A percentile compares a stretch with the other conserved stretches of the same genome.
Conservation (phyloP, 805 yeast genomes). For the Limtongozyma cylindracea region DNA sequence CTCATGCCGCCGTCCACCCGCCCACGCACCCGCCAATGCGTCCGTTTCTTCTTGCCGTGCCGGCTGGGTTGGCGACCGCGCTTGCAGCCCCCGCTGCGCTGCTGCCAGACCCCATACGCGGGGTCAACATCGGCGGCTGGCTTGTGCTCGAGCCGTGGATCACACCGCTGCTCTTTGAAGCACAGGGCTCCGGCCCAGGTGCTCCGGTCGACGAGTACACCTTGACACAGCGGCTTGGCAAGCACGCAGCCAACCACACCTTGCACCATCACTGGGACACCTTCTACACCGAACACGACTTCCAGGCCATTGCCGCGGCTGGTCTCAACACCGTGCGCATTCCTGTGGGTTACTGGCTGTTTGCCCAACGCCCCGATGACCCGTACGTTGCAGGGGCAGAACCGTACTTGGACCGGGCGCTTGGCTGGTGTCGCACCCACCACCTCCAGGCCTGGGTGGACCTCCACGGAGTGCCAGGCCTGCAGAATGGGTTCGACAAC, state of each 20-base stretch:
- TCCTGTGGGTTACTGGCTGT: constrained; percentile 72
- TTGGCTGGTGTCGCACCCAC: constrained; percentile 38
- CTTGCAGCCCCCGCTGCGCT: too few species aligned
- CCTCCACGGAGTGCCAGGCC: constrained; percentile 63
- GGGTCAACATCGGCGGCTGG: constrained; percentile 69
- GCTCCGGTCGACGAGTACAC: constrained; percentile 40
- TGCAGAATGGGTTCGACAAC: constrained; percentile 73
- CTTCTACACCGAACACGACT: constrained; percentile 34
- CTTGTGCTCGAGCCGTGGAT: constrained; percentile 45
- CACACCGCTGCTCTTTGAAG: constrained; percentile 31
- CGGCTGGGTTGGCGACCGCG: too few species aligned
- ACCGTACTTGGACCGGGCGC: constrained; percentile 31
- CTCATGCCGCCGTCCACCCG: too few species aligned
- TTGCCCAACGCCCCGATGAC: constrained; percentile 19
- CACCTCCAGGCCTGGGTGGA: constrained; percentile 51
- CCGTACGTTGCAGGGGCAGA: constrained; percentile 49
- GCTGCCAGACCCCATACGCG: too few species aligned
- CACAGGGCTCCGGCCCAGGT: constrained; percentile 3
- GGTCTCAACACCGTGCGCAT: constrained; percentile 53
- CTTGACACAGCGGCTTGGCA: constrained; percentile 22
- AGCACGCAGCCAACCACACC: constrained; percentile 14
- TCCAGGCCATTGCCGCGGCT: constrained; percentile 17
- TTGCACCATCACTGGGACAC: constrained; percentile 28
- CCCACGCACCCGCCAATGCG: too few species aligned
- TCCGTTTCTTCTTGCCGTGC: too few species aligned